phyloP scores from a whole-genome alignment of 129 eudicot species.

The Centrapalus pauciflorus region DNA sequence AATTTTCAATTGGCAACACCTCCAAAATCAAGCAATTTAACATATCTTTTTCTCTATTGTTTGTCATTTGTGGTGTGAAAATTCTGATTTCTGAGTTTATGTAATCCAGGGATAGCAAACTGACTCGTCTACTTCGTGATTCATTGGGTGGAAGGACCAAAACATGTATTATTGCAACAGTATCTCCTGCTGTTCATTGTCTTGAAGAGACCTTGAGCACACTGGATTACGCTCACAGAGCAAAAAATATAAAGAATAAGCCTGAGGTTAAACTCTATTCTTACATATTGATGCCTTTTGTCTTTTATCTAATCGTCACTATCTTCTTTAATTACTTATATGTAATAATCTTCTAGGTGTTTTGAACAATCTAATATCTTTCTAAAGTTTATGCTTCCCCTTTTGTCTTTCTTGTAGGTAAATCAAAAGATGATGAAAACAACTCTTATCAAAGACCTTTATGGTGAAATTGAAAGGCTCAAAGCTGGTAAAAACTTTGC shows the following conservation, averaged over 20 bases:
- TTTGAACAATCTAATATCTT: not conserved
- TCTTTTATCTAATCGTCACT: not conserved
- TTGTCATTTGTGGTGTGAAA: not conserved
- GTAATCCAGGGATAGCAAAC: constrained; percentile 61
- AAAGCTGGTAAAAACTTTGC: constrained; percentile 46
- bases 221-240: constrained; percentile 78
- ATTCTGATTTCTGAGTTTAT: not conserved
- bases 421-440: constrained; percentile 87
- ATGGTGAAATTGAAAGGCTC: constrained; percentile 75
- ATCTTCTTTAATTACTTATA: not conserved
- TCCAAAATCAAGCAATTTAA: not conserved
- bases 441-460: constrained; percentile 72
- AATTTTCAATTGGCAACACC: not conserved
- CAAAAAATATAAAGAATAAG: constrained; percentile 60
- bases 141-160: constrained; percentile 83
- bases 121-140: constrained; percentile 73
- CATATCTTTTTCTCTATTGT: too few relatives aligned
- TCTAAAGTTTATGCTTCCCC: not conserved
- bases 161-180: constrained; percentile 79
- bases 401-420: constrained; percentile 27
- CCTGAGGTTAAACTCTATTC: constrained; percentile 53
- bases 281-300: not conserved
- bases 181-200: constrained; percentile 79
- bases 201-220: constrained; percentile 83
- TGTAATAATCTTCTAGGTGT: not conserved